Evolutionary conservation across 768 basidiomycete species (phyloP).

Genomic region (Pulveroboletus ravenelii): DNA sequence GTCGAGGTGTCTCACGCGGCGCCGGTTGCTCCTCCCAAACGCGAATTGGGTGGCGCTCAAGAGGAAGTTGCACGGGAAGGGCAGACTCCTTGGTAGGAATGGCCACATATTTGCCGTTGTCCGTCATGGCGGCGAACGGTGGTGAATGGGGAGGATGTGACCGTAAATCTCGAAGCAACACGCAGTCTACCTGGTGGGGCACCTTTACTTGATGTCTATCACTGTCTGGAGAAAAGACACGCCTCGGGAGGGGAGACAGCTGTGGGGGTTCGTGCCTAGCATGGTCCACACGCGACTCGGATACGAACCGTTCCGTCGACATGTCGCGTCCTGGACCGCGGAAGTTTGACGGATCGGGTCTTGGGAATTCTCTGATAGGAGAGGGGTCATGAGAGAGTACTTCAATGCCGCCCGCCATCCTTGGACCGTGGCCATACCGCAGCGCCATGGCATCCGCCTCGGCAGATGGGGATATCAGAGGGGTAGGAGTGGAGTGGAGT

Average conservation of each 20-base stretch:
- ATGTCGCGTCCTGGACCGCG: constrained; percentile 12
- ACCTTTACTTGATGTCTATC: constrained; percentile 2
- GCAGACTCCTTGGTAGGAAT: background rate
- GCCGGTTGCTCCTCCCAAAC: constrained; percentile 23
- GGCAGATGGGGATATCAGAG: background rate
- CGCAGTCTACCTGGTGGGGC: background rate
- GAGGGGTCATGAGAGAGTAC: constrained; percentile 16
- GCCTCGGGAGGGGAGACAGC: constrained; percentile 9
- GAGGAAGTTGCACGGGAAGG: background rate
- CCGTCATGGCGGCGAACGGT: background rate
- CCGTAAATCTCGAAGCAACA: constrained; percentile 3
- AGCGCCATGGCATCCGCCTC: constrained; percentile 15
- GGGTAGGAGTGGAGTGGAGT: constrained; percentile 8
- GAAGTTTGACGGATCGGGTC: constrained; percentile 11
- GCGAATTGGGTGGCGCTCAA: constrained; percentile 24
- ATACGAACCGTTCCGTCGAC: constrained; percentile 11
- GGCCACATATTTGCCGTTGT: background rate
- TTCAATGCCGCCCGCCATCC: constrained; percentile 27
- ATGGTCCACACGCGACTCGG: constrained; percentile 10
- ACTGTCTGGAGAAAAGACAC: constrained; percentile 3
- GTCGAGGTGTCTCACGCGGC: constrained; percentile 9
- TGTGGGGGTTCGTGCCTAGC: constrained; percentile 7
- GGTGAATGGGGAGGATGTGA: constrained; percentile 4
- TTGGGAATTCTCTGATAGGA: constrained; percentile 8
- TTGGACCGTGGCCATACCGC: constrained; percentile 19